phyloP scores from a whole-genome alignment of 2,329 filamentous ascomycete species.

The Colletotrichum incanum region DNA sequence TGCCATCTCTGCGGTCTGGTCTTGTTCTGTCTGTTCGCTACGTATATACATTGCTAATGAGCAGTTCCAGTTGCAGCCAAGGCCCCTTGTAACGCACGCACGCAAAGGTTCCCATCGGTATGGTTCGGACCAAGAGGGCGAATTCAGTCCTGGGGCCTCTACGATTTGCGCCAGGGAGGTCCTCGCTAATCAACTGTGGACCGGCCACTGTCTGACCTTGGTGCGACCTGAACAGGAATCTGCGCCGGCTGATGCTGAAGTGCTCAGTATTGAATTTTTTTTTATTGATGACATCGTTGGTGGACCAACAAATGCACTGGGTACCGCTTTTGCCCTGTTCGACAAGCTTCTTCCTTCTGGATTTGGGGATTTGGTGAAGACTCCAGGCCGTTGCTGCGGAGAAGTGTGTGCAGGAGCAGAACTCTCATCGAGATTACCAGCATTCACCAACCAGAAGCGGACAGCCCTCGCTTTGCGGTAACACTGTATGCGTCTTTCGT shows the following conservation, averaged over 20 bases:
- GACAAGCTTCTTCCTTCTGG: constrained; percentile 27
- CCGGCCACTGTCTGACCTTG: constrained; percentile 37
- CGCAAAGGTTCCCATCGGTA: constrained; percentile 6
- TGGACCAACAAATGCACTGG: constrained; percentile 32
- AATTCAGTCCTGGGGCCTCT: constrained; percentile 8
- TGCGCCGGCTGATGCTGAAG: constrained; percentile 33
- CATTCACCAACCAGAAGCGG: background rate
- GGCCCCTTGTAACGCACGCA: background rate
- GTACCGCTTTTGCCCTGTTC: constrained; percentile 22
- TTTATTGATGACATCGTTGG: constrained; percentile 26
- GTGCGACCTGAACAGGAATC: constrained; percentile 40
- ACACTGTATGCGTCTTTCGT: constrained; percentile 6
- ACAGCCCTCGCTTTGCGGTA: background rate
- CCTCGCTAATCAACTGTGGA: constrained; percentile 43
- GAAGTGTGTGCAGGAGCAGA: background rate
- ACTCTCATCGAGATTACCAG: background rate
- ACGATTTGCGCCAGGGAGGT: constrained; percentile 43
- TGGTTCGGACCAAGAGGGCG: constrained; percentile 14
- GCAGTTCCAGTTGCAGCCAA: background rate
- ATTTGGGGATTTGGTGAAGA: background rate
- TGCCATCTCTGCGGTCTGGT: constrained; percentile 3
- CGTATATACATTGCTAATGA: background rate
- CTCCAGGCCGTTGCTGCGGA: constrained; percentile 2
- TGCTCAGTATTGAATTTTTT: constrained; percentile 24
- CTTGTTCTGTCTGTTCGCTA: constrained; percentile 8